Evolutionary conservation across 176 grass and related monocot genomes (phyloP).

Genomic region (Cenchrus purpureus): DNA sequence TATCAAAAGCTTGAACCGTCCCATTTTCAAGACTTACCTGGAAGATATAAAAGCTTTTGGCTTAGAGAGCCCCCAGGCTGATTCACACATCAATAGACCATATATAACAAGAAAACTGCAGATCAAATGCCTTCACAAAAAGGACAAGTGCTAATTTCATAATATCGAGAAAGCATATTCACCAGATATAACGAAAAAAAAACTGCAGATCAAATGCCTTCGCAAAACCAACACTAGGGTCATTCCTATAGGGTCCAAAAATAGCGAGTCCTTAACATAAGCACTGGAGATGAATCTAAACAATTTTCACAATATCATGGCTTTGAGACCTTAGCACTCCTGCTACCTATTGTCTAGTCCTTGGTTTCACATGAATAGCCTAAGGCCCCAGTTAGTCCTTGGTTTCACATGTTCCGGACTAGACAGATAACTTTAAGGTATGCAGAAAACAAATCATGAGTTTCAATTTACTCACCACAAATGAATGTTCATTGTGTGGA

Average conservation of each 20-base stretch:
- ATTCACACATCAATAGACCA: neutral
- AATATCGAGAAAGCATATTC: neutral
- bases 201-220: neutral
- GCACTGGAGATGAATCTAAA: neutral
- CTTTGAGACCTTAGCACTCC: neutral
- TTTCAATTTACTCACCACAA: conserved; percentile 60
- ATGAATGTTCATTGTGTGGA: conserved; percentile 77
- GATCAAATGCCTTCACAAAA: neutral
- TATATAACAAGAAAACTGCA: neutral
- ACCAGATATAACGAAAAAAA: neutral
- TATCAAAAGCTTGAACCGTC: neutral
- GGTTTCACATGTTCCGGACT: conserved; percentile 11
- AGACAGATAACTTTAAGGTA: neutral
- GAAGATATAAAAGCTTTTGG: neutral
- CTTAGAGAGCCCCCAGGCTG: neutral
- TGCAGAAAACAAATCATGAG: conserved; percentile 17
- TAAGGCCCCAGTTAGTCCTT: neutral
- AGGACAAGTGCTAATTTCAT: neutral
- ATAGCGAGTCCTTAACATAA: neutral
- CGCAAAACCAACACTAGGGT: neutral
- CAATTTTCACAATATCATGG: neutral
- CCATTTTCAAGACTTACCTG: conserved; percentile 5
- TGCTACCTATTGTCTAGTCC: neutral
- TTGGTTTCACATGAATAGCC: neutral
- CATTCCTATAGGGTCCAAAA: neutral